phyloP scores from a whole-genome alignment of 768 basidiomycete genomes.

The Hebeloma cylindrosporum region DNA sequence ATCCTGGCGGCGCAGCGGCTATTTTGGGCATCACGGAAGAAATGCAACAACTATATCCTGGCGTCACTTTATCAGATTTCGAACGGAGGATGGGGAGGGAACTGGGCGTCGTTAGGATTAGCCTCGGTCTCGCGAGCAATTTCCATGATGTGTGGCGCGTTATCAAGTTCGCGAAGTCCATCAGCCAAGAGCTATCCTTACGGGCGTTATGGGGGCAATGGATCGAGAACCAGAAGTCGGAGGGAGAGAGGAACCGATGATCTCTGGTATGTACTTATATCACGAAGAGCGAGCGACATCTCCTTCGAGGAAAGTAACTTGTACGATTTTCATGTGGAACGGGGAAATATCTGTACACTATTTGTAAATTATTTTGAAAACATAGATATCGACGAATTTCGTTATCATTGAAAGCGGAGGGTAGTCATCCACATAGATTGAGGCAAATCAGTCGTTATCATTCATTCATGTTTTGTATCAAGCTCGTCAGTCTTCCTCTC shows the following conservation, averaged over 20 bases:
- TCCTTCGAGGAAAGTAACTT: too few species aligned
- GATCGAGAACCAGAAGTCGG: conserved; percentile 24
- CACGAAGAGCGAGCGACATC: too few species aligned
- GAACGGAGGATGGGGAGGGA: conserved; percentile 62
- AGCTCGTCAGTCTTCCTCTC: conserved; percentile 17
- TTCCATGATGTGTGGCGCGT: conserved; percentile 73
- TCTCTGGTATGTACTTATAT: too few species aligned
- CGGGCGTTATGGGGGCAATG: conserved; percentile 30
- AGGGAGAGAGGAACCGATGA: conserved; percentile 22
- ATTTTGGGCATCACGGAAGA: conserved; percentile 64
- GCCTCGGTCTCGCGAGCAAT: conserved; percentile 76
- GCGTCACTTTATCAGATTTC: conserved; percentile 61
- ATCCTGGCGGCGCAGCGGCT: conserved; percentile 78
- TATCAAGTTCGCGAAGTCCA: conserved; percentile 45
- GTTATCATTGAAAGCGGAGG: too few species aligned
- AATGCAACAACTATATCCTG: conserved; percentile 61
- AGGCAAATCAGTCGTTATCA: too few species aligned
- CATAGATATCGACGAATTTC: too few species aligned
- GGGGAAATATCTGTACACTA: too few species aligned
- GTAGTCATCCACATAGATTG: too few species aligned
- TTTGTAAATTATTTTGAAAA: too few species aligned
- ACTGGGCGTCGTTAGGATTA: conserved; percentile 73
- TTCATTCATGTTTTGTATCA: not conserved
- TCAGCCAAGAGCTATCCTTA: conserved; percentile 35
- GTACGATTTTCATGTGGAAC: too few species aligned